Conservation (phyloP, 108 stramenopile species). For the Seminavis robusta region DNA sequence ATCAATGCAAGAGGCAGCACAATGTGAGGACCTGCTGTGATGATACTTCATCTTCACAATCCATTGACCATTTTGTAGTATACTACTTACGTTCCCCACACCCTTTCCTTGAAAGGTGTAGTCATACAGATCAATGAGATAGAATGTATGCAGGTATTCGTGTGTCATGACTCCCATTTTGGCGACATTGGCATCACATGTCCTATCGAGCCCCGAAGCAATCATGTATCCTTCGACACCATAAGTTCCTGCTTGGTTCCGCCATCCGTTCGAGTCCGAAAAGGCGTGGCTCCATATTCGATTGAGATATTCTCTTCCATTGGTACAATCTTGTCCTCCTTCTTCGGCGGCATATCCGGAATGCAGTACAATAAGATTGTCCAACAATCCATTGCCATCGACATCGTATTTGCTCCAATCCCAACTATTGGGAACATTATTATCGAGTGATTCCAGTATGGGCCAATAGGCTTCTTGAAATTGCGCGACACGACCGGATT, state of each 20-base stretch:
- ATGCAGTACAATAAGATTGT: constrained; percentile 26
- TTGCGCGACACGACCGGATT: constrained; percentile 16
- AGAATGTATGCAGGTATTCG: constrained; percentile 38
- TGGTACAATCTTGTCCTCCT: constrained; percentile 8
- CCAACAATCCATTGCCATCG: constrained; percentile 12
- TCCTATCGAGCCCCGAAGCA: background rate
- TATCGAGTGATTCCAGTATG: constrained; percentile 1
- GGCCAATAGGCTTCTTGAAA: constrained; percentile 11
- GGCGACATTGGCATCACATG: constrained; percentile 13
- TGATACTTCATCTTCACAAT: too few species aligned
- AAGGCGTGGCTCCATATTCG: too few species aligned
- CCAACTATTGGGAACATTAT: too few species aligned
- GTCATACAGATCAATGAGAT: constrained; percentile 43
- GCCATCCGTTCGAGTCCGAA: too few species aligned
- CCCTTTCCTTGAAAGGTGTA: background rate
- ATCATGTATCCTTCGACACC: too few species aligned
- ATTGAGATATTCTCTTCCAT: background rate
- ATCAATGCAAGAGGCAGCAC: too few species aligned
- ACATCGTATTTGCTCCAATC: constrained; percentile 12
- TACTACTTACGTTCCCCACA: background rate
- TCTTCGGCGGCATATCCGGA: constrained; percentile 72
- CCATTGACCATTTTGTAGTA: too few species aligned
- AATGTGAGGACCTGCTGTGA: too few species aligned
- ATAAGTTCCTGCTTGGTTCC: too few species aligned
- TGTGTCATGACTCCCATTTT: constrained; percentile 47